Conservation (phyloP, 2,329 filamentous ascomycete genomes). For the Pleomassaria siparia region DNA sequence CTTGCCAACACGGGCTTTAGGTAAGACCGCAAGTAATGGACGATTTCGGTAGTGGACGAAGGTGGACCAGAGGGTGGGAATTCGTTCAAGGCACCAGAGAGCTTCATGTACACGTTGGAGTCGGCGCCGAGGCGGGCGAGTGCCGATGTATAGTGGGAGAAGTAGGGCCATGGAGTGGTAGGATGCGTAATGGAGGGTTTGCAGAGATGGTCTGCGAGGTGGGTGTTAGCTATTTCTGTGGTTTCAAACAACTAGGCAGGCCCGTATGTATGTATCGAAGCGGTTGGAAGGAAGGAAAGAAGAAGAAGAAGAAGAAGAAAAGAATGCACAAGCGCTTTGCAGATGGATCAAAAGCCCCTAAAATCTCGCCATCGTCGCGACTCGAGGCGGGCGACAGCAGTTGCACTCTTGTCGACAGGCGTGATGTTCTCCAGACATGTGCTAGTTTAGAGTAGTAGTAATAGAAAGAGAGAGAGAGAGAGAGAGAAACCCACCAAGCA, state of each 20-base stretch:
- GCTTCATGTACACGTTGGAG: constrained; percentile 78
- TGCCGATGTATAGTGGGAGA: constrained; percentile 70
- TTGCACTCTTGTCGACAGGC: no score
- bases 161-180: constrained; percentile 31
- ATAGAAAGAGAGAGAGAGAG: background rate
- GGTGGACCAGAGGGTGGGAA: constrained; percentile 57
- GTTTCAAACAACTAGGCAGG: no score
- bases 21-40: constrained; percentile 67
- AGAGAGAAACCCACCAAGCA: constrained; percentile 63
- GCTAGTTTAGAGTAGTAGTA: no score
- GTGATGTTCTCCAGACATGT: no score
- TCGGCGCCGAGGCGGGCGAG: constrained; percentile 68
- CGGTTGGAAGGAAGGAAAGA: no score
- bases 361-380: no score
- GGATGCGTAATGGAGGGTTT: constrained; percentile 74
- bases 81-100: constrained; percentile 85
- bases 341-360: no score
- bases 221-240: background rate
- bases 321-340: no score
- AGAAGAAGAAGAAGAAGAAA: no score
- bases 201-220: constrained; percentile 80
- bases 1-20: constrained; percentile 69
- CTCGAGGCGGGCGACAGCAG: no score
- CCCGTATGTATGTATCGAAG: no score
- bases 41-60: constrained; percentile 56